Percentiles rank a stretch among this genome's conserved stretches.
These are phyloP conservation scores for Mallotus repandus DNA, from an alignment of 441 rosid species.

Conservation along the genomic window DNA sequence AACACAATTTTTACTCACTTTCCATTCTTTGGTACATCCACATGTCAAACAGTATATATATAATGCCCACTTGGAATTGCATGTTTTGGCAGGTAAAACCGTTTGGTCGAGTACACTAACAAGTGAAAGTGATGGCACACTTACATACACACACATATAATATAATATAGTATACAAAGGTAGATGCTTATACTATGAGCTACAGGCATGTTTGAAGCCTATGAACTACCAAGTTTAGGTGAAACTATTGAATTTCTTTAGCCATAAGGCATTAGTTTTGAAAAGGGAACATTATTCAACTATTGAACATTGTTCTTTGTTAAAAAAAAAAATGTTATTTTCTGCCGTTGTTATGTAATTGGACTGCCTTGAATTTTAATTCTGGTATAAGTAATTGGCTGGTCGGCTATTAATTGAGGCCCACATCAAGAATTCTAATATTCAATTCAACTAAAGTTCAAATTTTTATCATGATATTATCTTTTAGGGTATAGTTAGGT, in stretches of 20 bases:
- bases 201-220: not conserved
- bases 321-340: no score
- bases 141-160: not conserved
- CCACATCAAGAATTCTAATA: constrained; percentile 15
- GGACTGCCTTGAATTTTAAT: not conserved
- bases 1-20: not conserved
- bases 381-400: not conserved
- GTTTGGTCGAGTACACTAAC: not conserved
- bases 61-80: constrained; percentile 22
- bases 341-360: no score
- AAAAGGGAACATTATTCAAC: no score
- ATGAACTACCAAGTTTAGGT: not conserved
- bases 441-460: constrained; percentile 8
- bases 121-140: no score
- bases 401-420: constrained; percentile 22
- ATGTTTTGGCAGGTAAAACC: constrained; percentile 18
- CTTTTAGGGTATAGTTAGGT: constrained; percentile 16
- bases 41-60: constrained; percentile 9
- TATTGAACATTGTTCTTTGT: no score
- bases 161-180: not conserved
- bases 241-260: no score
- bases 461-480: not conserved
- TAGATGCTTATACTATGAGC: not conserved
- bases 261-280: not conserved
- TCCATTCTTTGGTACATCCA: not conserved